Percentiles rank a stretch among this genome's conserved stretches.
These are phyloP conservation scores for Geosmithia flava DNA, from an alignment of 2,329 filamentous ascomycete genomes.

Conservation along the genomic window DNA sequence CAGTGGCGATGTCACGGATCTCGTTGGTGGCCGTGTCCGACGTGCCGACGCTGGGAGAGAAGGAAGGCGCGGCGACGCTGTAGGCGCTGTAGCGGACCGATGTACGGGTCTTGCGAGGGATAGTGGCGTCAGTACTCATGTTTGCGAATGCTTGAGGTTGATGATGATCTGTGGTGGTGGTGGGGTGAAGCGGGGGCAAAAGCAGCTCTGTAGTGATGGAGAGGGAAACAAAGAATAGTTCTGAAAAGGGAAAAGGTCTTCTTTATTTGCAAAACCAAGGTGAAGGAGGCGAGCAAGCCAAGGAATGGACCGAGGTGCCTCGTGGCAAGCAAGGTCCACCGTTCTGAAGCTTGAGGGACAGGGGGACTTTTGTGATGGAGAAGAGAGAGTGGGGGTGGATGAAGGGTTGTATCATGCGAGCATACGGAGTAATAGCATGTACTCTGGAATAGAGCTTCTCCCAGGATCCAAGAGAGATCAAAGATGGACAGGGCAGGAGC, in stretches of 20 bases:
- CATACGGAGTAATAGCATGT: no score
- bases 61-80: slow-evolving; percentile 43
- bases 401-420: not conserved
- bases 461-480: not conserved
- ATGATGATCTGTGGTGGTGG: not conserved
- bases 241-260: not conserved
- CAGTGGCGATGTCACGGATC: slow-evolving; percentile 60
- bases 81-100: slow-evolving; percentile 48
- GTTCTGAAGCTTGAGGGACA: not conserved
- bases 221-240: not conserved
- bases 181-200: not conserved
- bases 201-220: not conserved
- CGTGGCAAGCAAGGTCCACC: not conserved
- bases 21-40: slow-evolving; percentile 43
- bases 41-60: slow-evolving; percentile 44
- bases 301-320: not conserved
- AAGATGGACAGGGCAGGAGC: not conserved
- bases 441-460: not conserved
- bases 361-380: not conserved
- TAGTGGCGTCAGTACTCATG: slow-evolving; percentile 8
- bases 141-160: not conserved
- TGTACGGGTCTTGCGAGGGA: slow-evolving; percentile 29
- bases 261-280: not conserved
- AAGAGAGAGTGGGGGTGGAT: not conserved
- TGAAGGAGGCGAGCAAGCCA: not conserved